Base-by-base conservation (phyloP, 2,329 filamentous ascomycete genomes). In the Claviceps arundinis region DNA sequence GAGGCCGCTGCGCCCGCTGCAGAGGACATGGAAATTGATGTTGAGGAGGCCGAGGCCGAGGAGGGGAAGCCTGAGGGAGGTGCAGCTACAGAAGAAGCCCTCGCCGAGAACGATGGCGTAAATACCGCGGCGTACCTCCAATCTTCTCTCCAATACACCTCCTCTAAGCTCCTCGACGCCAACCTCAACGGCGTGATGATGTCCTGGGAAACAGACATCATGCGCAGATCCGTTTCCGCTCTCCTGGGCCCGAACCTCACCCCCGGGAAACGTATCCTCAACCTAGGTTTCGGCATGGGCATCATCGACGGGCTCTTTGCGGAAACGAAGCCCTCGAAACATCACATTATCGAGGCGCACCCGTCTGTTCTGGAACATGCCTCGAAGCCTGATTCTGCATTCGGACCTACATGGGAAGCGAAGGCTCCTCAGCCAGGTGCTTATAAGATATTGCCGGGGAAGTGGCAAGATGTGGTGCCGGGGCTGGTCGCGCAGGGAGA, bases 261-360 rank as follows among this genome's bases (percentile, higher is more conserved):
- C 19, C 56, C 62, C 0, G 85, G 84, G 2, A 78, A 85, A 57
- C 78, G 82, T 46, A 80, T 93, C 40, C 78, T 95, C 55, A 95
- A 95, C 63, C 82, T 95, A 53, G 89, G 89, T 5, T 90, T 94
- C 60, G 89, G 89, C 5, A 93, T 95, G 87, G 89, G 88, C 44
- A 95, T 95, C 54, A 77, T 95, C 51, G 89, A 95, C 64, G 73
- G 73, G 49, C 82, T 89, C 67, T 86, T 95, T 59, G 80, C 85
- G 54, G 77, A 75, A 11, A 81, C 83, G 17, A 71, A 74, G 17
- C 88, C 88, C 0, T 69, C 79, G 0, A 72, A 75, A 7, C 89
- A 94, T 65, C 89, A 95, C 67, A 89, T 95, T 61, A 78, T 94
- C 62, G 89, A 95, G 68, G 89, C 89, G 1, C 89, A 95, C 62